Conservation (phyloP, 2,329 filamentous ascomycete genomes). For the Epichloe hybrida region DNA sequence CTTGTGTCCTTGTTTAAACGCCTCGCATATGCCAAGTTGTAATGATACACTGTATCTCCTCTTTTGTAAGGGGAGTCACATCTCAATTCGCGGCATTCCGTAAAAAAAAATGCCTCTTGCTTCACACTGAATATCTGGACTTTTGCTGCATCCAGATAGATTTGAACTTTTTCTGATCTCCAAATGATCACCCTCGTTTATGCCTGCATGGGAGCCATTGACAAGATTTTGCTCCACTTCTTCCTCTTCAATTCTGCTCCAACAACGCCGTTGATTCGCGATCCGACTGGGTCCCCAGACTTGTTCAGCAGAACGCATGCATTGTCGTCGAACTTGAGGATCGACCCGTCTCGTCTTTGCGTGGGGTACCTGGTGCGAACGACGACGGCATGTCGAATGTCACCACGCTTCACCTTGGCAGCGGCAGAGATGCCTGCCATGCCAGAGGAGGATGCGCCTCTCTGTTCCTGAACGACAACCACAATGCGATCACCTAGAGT, state of each 20-base stretch:
- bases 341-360: slow-evolving; percentile 75
- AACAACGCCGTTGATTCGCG: slow-evolving; percentile 82
- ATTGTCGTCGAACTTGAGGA: slow-evolving; percentile 93
- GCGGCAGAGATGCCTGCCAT: slow-evolving; percentile 59
- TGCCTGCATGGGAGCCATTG: slow-evolving; percentile 65
- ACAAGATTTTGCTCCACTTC: slow-evolving; percentile 98
- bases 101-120: background rate
- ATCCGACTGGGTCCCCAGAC: slow-evolving; percentile 87
- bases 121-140: background rate
- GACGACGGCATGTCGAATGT: slow-evolving; percentile 90
- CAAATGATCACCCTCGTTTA: slow-evolving; percentile 16
- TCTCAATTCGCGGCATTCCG: background rate
- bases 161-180: background rate
- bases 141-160: background rate
- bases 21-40: slow-evolving; percentile 22
- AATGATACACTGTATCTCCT: slow-evolving; percentile 19
- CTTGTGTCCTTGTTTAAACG: slow-evolving; percentile 17
- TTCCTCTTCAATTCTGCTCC: slow-evolving; percentile 78
- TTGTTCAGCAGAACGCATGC: slow-evolving; percentile 97
- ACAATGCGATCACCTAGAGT: slow-evolving; percentile 81
- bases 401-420: slow-evolving; percentile 89
- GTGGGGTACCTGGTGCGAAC: slow-evolving; percentile 84
- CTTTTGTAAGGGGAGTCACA: slow-evolving; percentile 9
- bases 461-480: slow-evolving; percentile 93
- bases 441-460: slow-evolving; percentile 59